Evolutionary conservation across 345 rosid species (phyloP).

Genomic region (Aquilaria sinensis): DNA sequence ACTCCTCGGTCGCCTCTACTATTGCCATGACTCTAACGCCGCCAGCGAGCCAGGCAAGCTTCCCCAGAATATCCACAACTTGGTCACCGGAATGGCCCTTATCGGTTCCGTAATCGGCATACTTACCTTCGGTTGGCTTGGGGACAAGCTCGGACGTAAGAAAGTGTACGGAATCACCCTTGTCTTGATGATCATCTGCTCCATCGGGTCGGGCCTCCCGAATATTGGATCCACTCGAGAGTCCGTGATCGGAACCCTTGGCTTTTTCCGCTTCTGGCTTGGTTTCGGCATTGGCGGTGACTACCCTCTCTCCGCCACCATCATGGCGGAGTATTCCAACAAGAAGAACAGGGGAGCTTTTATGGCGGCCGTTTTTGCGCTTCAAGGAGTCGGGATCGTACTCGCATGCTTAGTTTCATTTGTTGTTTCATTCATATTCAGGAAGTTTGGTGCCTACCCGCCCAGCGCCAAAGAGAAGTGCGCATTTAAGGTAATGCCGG

Average conservation of each 20-base stretch:
- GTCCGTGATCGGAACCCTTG: conserved; percentile 39
- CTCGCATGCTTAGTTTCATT: conserved; percentile 40
- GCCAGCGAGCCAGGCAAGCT: conserved; percentile 23
- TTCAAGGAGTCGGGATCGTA: conserved; percentile 50
- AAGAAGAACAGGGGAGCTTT: conserved; percentile 29
- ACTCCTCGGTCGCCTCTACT: conserved; percentile 22
- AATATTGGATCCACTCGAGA: conserved; percentile 25
- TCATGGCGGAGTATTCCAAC: too few relatives aligned
- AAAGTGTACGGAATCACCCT: conserved; percentile 48
- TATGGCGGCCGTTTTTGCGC: conserved; percentile 50
- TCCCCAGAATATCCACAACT: conserved; percentile 27
- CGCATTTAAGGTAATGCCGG: conserved; percentile 27
- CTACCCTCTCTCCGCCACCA: too few relatives aligned
- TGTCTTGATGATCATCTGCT: conserved; percentile 42
- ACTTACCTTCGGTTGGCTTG: conserved; percentile 51
- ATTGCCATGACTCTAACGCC: conserved; percentile 31
- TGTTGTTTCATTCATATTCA: conserved; percentile 27
- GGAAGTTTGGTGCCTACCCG: background rate
- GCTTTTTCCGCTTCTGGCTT: conserved; percentile 30
- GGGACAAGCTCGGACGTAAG: conserved; percentile 59
- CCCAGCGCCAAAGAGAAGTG: background rate
- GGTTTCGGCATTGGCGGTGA: too few relatives aligned
- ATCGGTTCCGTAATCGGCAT: conserved; percentile 46
- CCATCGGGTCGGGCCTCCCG: conserved; percentile 47
- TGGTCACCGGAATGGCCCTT: conserved; percentile 45